phyloP scores from a whole-genome alignment of 176 grass and related monocot species.

The Triticum turgidum region DNA sequence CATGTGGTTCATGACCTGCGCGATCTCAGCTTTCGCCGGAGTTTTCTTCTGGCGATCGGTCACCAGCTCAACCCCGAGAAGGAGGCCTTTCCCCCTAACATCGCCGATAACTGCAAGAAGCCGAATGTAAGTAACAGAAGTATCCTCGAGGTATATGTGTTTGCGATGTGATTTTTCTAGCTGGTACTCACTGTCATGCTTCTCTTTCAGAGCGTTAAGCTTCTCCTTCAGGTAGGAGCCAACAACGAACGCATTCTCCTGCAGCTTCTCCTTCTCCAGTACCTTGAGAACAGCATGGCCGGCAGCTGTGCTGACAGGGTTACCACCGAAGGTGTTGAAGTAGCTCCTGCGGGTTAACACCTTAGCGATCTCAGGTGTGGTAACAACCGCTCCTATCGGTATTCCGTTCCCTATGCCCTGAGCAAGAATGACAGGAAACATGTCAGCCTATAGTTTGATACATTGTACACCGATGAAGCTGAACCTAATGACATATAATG shows the following conservation, averaged over 20 bases:
- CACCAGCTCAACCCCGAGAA: constrained; percentile 91
- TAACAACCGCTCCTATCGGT: constrained; percentile 92
- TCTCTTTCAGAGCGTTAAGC: constrained; percentile 62
- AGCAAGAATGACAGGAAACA: neutral
- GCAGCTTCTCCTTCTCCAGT: constrained; percentile 90
- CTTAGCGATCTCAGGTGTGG: constrained; percentile 88
- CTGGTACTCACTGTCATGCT: constrained; percentile 75
- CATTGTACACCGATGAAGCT: neutral
- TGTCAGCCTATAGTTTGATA: constrained; percentile 5
- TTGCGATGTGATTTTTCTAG: neutral
- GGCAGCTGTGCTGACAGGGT: constrained; percentile 85
- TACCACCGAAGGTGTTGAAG: constrained; percentile 93
- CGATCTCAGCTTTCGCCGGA: constrained; percentile 78
- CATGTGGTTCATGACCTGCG: constrained; percentile 67
- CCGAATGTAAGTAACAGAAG: neutral
- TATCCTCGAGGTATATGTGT: neutral
- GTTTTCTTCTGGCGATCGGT: constrained; percentile 78
- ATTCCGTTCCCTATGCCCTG: constrained; percentile 96
- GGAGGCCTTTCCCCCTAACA: constrained; percentile 83
- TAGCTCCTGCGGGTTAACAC: constrained; percentile 76
- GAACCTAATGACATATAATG: neutral
- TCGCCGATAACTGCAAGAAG: constrained; percentile 70
- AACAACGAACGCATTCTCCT: constrained; percentile 78
- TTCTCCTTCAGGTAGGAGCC: constrained; percentile 84
- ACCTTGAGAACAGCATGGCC: constrained; percentile 86